phyloP scores from a whole-genome alignment of 2,329 filamentous ascomycete genomes.

The Verticillium nubilum region DNA sequence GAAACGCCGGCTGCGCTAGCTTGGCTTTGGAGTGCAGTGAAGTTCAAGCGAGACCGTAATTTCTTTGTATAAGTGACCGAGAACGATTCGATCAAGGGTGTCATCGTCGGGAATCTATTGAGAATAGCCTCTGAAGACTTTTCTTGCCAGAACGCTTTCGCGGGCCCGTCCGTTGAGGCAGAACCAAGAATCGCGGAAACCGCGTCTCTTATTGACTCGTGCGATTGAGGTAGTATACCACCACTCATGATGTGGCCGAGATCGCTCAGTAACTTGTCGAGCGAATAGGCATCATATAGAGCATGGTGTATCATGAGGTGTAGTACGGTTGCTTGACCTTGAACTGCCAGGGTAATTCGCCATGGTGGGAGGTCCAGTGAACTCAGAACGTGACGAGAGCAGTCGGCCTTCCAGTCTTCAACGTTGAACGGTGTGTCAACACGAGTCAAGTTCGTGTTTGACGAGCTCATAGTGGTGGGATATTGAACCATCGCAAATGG shows the following conservation, averaged over 20 bases:
- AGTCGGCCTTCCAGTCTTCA: conserved; percentile 29
- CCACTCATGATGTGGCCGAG: conserved; percentile 32
- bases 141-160: conserved; percentile 58
- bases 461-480: conserved; percentile 6
- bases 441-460: neutral
- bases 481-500: conserved; percentile 75
- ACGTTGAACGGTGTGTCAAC: conserved; percentile 20
- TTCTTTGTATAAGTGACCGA: neutral
- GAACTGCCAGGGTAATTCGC: conserved; percentile 46
- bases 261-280: conserved; percentile 59
- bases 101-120: conserved; percentile 72
- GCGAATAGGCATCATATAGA: conserved; percentile 76
- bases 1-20: conserved; percentile 60
- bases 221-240: neutral
- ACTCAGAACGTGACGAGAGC: conserved; percentile 23
- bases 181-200: conserved; percentile 37
- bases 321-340: conserved; percentile 21
- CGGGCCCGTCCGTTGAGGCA: conserved; percentile 17
- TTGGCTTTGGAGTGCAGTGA: conserved; percentile 44
- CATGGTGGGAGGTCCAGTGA: conserved; percentile 56
- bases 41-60: conserved; percentile 18
- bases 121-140: conserved; percentile 48
- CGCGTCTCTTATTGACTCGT: conserved; percentile 22
- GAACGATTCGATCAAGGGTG: conserved; percentile 46
- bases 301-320: conserved; percentile 66